These are phyloP conservation scores for Calocera cornea DNA, from an alignment of 768 basidiomycete species.

Conservation along the genomic window DNA sequence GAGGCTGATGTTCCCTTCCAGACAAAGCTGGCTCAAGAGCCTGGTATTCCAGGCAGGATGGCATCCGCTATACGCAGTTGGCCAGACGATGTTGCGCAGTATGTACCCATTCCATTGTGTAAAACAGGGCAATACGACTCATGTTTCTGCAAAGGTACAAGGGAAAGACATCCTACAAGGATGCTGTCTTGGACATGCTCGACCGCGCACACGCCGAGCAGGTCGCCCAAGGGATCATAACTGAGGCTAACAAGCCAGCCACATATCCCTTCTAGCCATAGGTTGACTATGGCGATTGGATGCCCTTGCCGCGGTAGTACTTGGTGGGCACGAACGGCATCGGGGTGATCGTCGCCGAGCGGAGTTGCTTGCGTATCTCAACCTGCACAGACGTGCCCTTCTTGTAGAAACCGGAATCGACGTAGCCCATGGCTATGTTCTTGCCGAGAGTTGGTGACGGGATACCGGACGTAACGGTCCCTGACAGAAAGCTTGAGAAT, in stretches of 20 bases:
- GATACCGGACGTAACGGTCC: conserved; percentile 82
- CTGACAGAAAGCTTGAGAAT: conserved; percentile 24
- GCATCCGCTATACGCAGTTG: conserved; percentile 52
- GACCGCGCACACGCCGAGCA: not conserved
- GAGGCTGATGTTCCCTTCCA: not conserved
- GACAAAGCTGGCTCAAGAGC: conserved; percentile 36
- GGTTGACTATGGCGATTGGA: not conserved
- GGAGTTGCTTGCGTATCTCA: conserved; percentile 67
- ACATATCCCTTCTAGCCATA: not conserved
- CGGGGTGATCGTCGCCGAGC: conserved; percentile 56
- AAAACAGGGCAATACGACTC: not conserved
- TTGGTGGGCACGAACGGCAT: conserved; percentile 83
- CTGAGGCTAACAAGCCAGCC: not conserved
- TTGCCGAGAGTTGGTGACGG: conserved; percentile 79
- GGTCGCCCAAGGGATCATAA: not conserved
- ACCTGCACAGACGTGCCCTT: conserved; percentile 77
- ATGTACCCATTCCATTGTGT: not conserved
- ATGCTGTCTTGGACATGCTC: conserved; percentile 19
- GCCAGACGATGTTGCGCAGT: conserved; percentile 39
- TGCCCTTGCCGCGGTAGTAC: conserved; percentile 36
- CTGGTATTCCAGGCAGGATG: conserved; percentile 46
- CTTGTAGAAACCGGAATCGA: conserved; percentile 70
- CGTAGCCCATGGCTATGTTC: conserved; percentile 96
- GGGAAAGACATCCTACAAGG: conserved; percentile 23
- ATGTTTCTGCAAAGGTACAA: conserved; percentile 23